These are phyloP conservation scores for Spathaspora passalidarum DNA, from an alignment of 805 yeast genomes.

Conservation along the genomic window DNA sequence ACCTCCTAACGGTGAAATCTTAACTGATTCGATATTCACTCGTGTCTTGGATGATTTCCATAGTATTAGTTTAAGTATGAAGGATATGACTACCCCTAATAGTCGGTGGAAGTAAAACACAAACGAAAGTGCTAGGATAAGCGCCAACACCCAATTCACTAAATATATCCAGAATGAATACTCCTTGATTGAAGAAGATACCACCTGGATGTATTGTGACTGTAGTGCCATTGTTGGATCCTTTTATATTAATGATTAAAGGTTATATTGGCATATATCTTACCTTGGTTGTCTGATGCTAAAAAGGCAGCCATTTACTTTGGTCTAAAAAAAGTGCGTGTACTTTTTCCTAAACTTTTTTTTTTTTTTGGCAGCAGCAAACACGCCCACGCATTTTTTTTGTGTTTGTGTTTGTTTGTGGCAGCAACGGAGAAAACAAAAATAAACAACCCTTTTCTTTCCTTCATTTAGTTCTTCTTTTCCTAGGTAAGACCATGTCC, in stretches of 20 bases:
- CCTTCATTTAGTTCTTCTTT: background rate
- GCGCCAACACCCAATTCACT: conserved; percentile 74
- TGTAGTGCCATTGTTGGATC: conserved; percentile 21
- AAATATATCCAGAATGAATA: conserved; percentile 63
- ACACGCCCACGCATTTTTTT: background rate
- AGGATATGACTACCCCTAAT: conserved; percentile 58
- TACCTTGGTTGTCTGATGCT: no score
- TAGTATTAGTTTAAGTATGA: conserved; percentile 46
- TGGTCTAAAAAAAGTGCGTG: background rate
- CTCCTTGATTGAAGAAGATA: conserved; percentile 17
- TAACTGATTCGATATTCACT: conserved; percentile 67
- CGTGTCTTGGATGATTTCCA: conserved; percentile 64
- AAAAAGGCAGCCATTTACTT: no score
- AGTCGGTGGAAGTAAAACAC: conserved; percentile 76
- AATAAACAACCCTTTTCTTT: background rate
- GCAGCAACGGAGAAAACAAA: background rate
- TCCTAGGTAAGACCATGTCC: background rate
- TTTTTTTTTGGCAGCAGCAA: background rate
- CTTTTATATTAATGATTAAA: background rate
- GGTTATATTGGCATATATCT: no score
- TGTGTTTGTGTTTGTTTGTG: background rate
- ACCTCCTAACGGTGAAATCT: conserved; percentile 80
- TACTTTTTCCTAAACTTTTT: background rate
- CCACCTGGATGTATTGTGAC: conserved; percentile 23
- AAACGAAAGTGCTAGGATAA: conserved; percentile 58